Percentiles rank a stretch among this genome's conserved stretches.
phyloP scores from a whole-genome alignment of 2,329 filamentous ascomycete genomes.

The Ilyonectria sp. region DNA sequence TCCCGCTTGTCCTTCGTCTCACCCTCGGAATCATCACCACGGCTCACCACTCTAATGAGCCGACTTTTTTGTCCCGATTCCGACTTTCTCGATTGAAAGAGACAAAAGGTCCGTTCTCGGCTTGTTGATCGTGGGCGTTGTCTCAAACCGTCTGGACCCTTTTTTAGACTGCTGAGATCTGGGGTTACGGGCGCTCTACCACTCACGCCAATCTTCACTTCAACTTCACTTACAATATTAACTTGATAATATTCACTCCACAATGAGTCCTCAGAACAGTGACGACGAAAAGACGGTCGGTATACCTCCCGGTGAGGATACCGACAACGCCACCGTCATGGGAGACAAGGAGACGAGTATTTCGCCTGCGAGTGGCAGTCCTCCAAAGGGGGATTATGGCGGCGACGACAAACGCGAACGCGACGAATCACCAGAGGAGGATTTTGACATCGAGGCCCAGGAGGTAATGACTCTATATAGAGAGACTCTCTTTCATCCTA shows the following conservation, averaged over 20 bases:
- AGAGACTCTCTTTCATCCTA: background rate
- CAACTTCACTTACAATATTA: background rate
- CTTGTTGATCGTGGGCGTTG: background rate
- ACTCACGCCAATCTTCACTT: background rate
- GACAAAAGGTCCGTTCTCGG: background rate
- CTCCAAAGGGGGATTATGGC: conserved; percentile 6
- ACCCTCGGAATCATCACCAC: background rate
- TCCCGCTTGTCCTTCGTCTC: background rate
- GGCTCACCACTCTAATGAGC: background rate
- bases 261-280: conserved; percentile 14
- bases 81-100: background rate
- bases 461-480: conserved; percentile 28
- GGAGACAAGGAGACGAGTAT: conserved; percentile 25
- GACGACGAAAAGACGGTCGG: conserved; percentile 26
- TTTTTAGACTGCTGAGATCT: background rate
- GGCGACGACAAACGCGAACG: conserved; percentile 29
- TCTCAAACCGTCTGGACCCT: background rate
- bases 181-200: background rate
- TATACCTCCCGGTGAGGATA: conserved; percentile 23
- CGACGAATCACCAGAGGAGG: conserved; percentile 29
- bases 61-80: background rate
- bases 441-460: conserved; percentile 44
- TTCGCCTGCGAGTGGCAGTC: background rate
- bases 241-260: background rate
- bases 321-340: conserved; percentile 31